Evolutionary conservation across 2,329 filamentous ascomycete genomes (phyloP).

Genomic region (Fusarium buxicola): DNA sequence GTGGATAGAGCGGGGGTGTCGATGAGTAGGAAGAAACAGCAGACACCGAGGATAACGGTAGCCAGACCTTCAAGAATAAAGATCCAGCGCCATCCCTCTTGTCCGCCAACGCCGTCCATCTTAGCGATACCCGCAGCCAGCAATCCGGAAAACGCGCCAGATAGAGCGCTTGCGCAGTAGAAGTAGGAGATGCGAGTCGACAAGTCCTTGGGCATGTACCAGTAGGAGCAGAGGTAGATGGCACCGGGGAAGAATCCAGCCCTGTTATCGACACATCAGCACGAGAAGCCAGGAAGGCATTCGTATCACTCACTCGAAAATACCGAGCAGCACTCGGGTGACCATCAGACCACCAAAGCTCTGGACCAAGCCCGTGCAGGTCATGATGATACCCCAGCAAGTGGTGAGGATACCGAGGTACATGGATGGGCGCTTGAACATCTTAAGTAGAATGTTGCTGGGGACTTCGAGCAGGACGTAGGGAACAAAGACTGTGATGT

Average conservation of each 20-base stretch:
- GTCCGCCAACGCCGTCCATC: conserved; percentile 70
- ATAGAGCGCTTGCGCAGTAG: conserved; percentile 80
- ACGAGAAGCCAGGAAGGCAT: neutral
- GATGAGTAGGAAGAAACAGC: conserved; percentile 60
- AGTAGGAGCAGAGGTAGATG: conserved; percentile 80
- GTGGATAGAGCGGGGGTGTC: conserved; percentile 53
- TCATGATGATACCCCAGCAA: conserved; percentile 74
- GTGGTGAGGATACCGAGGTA: conserved; percentile 47
- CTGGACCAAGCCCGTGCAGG: conserved; percentile 69
- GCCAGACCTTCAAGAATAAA: conserved; percentile 45
- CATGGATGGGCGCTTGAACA: conserved; percentile 39
- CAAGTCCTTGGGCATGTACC: conserved; percentile 81
- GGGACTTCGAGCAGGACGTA: conserved; percentile 43
- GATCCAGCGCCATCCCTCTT: conserved; percentile 48
- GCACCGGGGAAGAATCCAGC: conserved; percentile 78
- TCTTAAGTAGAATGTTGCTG: conserved; percentile 45
- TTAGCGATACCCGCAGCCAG: conserved; percentile 74
- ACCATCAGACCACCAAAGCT: conserved; percentile 71
- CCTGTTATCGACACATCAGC: conserved; percentile 17
- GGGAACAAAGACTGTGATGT: conserved; percentile 33
- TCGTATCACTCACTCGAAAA: conserved; percentile 63
- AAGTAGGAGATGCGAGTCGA: conserved; percentile 80
- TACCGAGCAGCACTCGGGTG: conserved; percentile 72
- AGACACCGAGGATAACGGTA: conserved; percentile 51
- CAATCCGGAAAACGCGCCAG: conserved; percentile 78